Percentiles rank a stretch among this genome's conserved stretches.
Evolutionary conservation across 1,139 yeast species (phyloP).

Genomic region (Magnusiomyces paraingens): DNA sequence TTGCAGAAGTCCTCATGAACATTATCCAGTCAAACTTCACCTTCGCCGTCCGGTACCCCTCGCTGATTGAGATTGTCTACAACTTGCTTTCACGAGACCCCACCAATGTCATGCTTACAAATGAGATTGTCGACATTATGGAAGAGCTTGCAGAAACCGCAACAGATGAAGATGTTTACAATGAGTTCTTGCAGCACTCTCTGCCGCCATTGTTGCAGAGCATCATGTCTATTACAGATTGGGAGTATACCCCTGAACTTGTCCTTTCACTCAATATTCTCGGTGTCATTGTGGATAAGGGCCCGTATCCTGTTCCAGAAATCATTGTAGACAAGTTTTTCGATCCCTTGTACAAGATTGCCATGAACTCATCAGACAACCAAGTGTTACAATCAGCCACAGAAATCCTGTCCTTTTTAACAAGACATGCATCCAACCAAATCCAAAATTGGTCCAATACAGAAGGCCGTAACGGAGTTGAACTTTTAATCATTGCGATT

Average conservation of each 20-base stretch:
- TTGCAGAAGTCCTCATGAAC: conserved; percentile 63
- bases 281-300: conserved; percentile 47
- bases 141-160: conserved; percentile 49
- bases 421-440: conserved; percentile 45
- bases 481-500: conserved; percentile 29
- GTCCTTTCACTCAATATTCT: conserved; percentile 64
- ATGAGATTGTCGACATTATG: conserved; percentile 57
- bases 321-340: conserved; percentile 46
- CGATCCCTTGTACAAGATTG: conserved; percentile 46
- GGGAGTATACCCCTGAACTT: conserved; percentile 43
- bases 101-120: conserved; percentile 58
- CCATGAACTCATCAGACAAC: conserved; percentile 60
- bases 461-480: conserved; percentile 45
- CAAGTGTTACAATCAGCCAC: conserved; percentile 75
- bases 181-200: conserved; percentile 43
- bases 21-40: conserved; percentile 45
- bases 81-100: conserved; percentile 67
- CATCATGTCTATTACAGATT: conserved; percentile 26
- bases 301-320: conserved; percentile 42
- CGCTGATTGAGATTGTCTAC: conserved; percentile 50
- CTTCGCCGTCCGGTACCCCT: conserved; percentile 35
- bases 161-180: conserved; percentile 36
- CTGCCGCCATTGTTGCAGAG: conserved; percentile 45
- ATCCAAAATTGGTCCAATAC: conserved; percentile 40
- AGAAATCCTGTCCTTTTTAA: conserved; percentile 59